Base-by-base conservation (phyloP, 192 early-diverging fungal species). In the Coemansia guatemalensis region DNA sequence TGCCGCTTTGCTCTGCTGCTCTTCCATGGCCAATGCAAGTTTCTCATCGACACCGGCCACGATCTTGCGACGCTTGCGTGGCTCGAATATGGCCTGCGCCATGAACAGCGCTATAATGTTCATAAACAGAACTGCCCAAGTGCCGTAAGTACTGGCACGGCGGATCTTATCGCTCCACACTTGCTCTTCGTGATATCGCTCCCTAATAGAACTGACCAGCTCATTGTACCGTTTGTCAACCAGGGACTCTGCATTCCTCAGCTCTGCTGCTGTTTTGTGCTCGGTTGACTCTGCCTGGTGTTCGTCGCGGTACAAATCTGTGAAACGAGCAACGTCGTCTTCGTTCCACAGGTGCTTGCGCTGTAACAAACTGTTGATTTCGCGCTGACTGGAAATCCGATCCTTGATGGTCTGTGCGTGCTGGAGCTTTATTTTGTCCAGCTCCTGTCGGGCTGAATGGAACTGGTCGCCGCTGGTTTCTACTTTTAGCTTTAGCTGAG, bases 111-210 rank as follows among this genome's bases (percentile, higher is more conserved):
- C 81, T 27, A 88, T 33, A 5, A 90, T 57, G 54, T 92, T 90
- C 39, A 87, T 69, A n/a, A 73, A 73, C 65, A 88, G 78, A n/a
- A 89, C 78, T 22, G 87, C 87, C 88, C 87, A 90, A 0, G 90
- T 90, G 25, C 86, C 88, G 48, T 91, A 91, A 5, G 88, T 91
- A 60, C 82, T 85, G 14, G 87, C 88, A 12, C 85, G 82, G 17
- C 91, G 87, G 53, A 92, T 92, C 79, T 92, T 92, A 75, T 92
- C 91, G 71, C 88, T 90, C 91, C 91, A 92, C 24, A 92, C 72
- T 62, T 92, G 91, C 50, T 92, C 91, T 67, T 91, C 91, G 55
- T 92, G 91, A 67, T 92, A 92, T 18, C 91, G 74, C 53, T 87
- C 82, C 67, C 87, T 87, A n/a, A 92, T 92, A 1, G 86, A 81